A percentile compares a stretch with the other conserved stretches of the same genome.
phyloP scores from a whole-genome alignment of 2,329 filamentous ascomycete genomes.

The Aspergillus sp. region DNA sequence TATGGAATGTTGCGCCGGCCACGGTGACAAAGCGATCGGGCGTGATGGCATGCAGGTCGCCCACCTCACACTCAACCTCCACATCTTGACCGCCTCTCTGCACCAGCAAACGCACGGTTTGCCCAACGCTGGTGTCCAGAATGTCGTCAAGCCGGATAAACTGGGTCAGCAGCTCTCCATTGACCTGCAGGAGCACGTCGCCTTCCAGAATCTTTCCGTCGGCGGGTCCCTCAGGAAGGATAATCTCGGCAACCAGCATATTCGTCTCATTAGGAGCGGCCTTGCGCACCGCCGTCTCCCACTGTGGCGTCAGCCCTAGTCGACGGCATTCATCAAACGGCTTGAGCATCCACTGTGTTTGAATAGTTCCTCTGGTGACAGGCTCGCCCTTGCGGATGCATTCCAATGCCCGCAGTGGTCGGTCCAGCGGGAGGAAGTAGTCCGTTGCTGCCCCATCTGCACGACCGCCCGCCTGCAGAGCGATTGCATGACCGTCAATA shows the following conservation, averaged over 20 bases:
- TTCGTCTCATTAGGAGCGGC: conserved; percentile 91
- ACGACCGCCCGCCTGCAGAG: conserved; percentile 89
- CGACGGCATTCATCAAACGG: conserved; percentile 96
- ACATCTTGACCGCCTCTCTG: conserved; percentile 88
- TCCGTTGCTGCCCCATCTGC: conserved; percentile 95
- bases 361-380: conserved; percentile 92
- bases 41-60: conserved; percentile 90
- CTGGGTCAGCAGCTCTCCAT: conserved; percentile 88
- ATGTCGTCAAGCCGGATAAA: conserved; percentile 92
- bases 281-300: conserved; percentile 83
- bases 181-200: conserved; percentile 90
- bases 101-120: conserved; percentile 77
- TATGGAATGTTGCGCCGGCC: conserved; percentile 91
- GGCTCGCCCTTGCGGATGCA: conserved; percentile 77
- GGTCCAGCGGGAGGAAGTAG: conserved; percentile 93
- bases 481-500: conserved; percentile 88
- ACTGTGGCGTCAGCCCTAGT: conserved; percentile 79
- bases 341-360: conserved; percentile 96
- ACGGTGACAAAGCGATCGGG: conserved; percentile 95
- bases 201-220: conserved; percentile 89
- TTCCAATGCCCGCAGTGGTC: conserved; percentile 82
- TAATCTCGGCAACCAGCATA: conserved; percentile 95
- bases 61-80: conserved; percentile 81
- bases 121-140: conserved; percentile 82
- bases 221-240: conserved; percentile 87